Base-by-base conservation (phyloP, 345 rosid genomes). In the Eucalyptus marginata region DNA sequence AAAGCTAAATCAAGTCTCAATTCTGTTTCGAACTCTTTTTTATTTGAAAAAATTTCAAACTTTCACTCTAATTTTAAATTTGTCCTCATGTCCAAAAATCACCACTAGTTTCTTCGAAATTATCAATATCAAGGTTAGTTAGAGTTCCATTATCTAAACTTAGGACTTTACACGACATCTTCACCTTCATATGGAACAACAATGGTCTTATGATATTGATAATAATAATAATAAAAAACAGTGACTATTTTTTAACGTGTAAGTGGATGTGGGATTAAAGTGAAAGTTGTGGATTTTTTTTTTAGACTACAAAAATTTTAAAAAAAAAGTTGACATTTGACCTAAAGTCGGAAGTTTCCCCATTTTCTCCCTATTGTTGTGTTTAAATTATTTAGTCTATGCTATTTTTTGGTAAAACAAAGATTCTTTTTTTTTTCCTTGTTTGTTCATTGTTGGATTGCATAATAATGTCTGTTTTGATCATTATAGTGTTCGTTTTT, bases 1-100 rank as follows among this genome's bases (percentile, higher is more conserved):
- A 17, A 2, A 71, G n/a, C n/a, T 8, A 68, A 4, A 6, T 18
- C 2, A 2, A 18, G 2, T 5, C 13, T 2, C 7, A 9, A 18
- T 18, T 71, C 7, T 18, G 7, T 10, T 36, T 3, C 13, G 2
- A 68, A 68, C 22, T 68, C 5, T 31, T 16, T 17, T 68, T 31
- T 68, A 9, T 8, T 8, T n/a, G 10, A 31, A 16, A 68, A 68
- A 8, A 4, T 8, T 16, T 36, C 13, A 4, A 20, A 10, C 14
- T 36, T 20, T 5, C 5, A 1, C 27, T 71, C 13, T 36, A 36
- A 9, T 36, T 20, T 71, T 20, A 68, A 68, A 68, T 8, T 7
- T 33, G 12, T 18, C 43, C 22, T 4, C 7, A 8, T 11, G 31
- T 59, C n/a, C n/a, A 11, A 59, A 59, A 68, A 16, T 16, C 5